A percentile compares a stretch with the other conserved stretches of the same genome.
Evolutionary conservation across 352 stramenopile species (phyloP).

Genomic region (Phytopythium montanum): DNA sequence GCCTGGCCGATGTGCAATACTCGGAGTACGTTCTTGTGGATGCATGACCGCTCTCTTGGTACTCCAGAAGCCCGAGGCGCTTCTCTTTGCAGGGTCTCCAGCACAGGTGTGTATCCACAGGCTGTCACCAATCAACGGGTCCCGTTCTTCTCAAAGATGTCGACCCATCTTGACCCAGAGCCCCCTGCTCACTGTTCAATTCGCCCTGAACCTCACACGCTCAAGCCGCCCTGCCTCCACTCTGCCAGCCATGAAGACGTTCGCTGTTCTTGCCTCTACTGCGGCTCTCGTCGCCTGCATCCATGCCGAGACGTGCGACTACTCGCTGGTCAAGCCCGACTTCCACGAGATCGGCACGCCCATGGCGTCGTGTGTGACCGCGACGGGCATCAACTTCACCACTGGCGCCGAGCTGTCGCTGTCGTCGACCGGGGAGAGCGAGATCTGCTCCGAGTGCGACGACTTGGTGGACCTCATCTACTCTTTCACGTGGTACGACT

Average conservation of each 20-base stretch:
- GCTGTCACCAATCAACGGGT: neutral
- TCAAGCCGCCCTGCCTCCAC: neutral
- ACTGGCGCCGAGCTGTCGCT: conserved; percentile 3
- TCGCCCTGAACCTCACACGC: neutral
- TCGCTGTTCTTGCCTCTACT: neutral
- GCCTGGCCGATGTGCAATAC: neutral
- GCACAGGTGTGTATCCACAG: neutral
- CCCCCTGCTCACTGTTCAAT: conserved; percentile 5
- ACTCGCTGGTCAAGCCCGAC: conserved; percentile 9
- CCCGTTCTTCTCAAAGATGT: neutral
- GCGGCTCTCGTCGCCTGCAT: neutral
- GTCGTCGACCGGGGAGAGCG: conserved; percentile 5
- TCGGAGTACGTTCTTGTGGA: neutral
- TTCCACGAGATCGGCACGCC: conserved; percentile 13
- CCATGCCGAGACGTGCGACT: conserved; percentile 12
- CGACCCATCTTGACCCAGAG: neutral
- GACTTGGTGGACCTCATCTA: conserved; percentile 8
- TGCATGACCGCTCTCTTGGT: no score
- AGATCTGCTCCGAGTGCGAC: conserved; percentile 15
- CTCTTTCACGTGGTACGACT: conserved; percentile 14
- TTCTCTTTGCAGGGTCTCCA: neutral
- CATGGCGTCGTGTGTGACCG: conserved; percentile 12
- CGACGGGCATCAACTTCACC: conserved; percentile 14
- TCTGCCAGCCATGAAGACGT: conserved; percentile 1
- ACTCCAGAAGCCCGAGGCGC: no score